Evolutionary conservation across 768 basidiomycete genomes (phyloP), one percentile per base, ranked within the genome.

Genomic region (Leccinum boreale): DNA sequence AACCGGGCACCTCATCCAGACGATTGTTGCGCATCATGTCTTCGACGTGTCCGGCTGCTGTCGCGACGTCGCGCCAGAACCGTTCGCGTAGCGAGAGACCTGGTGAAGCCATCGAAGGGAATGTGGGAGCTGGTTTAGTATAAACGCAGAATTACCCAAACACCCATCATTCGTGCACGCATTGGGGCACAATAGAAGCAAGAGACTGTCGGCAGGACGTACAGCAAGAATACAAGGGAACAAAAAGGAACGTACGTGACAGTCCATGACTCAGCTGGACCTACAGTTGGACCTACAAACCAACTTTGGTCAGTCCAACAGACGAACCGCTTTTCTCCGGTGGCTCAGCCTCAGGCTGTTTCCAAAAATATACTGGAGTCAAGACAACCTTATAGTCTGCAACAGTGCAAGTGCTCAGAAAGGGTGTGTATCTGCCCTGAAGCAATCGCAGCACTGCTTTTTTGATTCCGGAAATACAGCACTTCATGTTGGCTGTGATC

Each of bases 51-150:
- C 55, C 61, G 10, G 50, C 45, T 15, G 42, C 65, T 5, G 52
- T 52, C 10, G 62, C 59, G 9, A 68, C 59, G 21, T 70, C 61
- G 53, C 59, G 61, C 68, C 68, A 70, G 31, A 66, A 70, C 31
- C 62, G 62, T n/a, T 69, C 62, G 2, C 56, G 68, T 15, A 67
- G 24, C 3, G 62, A 31, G 49, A 10, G 3, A 29, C 52, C 61
- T 9, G 42, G 11, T 44, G 56, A 24, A 46, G 62, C 17, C 64
- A 70, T 69, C 5, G 46, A n/a, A 4, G 64, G 21, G 44, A 7
- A 54, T 59, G 64, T 29, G 28, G 31, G 45, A 46, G 45, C 45
- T 19, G 44, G 10, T 45, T 45, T 19, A 45, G 21, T 23, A 23
- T 19, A 0, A 46, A 50, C 19, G 17, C 5, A 21, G 35, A 50